phyloP scores from a whole-genome alignment of 805 yeast species.

The Helenozyma rhizophorensis region DNA sequence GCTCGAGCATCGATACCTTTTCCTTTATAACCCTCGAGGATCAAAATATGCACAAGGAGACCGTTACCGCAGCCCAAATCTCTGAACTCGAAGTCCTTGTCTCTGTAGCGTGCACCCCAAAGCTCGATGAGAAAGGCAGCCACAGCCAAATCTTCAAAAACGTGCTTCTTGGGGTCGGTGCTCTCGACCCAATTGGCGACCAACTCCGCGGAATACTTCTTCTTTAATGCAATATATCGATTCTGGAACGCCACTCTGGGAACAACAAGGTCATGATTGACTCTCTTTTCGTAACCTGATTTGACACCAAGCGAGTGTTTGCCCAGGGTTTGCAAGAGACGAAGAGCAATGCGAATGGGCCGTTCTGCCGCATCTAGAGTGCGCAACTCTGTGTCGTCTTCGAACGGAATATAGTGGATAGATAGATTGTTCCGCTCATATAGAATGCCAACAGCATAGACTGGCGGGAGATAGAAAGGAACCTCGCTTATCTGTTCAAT shows the following conservation, averaged over 20 bases:
- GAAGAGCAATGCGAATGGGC: constrained; percentile 74
- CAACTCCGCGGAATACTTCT: constrained; percentile 68
- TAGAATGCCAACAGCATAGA: constrained; percentile 70
- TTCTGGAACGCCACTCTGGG: constrained; percentile 80
- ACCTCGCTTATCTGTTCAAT: constrained; percentile 51
- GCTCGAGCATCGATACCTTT: constrained; percentile 85
- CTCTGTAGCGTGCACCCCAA: constrained; percentile 55
- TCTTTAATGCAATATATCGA: constrained; percentile 72
- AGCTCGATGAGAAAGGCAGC: constrained; percentile 90
- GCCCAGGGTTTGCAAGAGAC: constrained; percentile 71
- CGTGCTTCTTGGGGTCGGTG: constrained; percentile 94
- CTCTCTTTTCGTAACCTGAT: constrained; percentile 83
- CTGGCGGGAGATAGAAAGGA: constrained; percentile 90
- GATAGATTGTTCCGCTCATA: constrained; percentile 48
- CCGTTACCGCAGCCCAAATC: constrained; percentile 98
- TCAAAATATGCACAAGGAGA: constrained; percentile 66
- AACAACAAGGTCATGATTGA: constrained; percentile 82
- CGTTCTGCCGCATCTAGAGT: constrained; percentile 48
- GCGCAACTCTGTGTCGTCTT: constrained; percentile 18
- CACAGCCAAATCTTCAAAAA: constrained; percentile 91
- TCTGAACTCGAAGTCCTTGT: constrained; percentile 60
- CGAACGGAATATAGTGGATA: constrained; percentile 71
- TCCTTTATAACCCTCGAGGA: constrained; percentile 77
- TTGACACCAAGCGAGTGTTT: constrained; percentile 83
- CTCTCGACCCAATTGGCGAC: constrained; percentile 88